phyloP scores from a whole-genome alignment of 257 asterid species.

The Rubia yunnanensis region DNA sequence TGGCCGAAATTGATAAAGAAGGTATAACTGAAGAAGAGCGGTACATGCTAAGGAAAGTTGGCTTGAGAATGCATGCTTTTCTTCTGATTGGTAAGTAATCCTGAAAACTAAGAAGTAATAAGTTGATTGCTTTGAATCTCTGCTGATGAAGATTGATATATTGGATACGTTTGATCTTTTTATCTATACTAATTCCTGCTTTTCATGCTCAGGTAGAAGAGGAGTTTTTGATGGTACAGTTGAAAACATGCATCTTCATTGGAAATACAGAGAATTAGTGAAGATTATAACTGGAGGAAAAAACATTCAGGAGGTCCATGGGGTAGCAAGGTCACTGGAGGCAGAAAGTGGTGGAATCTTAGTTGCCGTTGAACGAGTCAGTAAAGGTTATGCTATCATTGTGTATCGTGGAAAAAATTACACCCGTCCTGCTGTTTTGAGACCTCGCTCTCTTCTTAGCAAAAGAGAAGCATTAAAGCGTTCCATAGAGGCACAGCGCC shows the following conservation, averaged over 20 bases:
- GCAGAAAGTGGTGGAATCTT: constrained; percentile 96
- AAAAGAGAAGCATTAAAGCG: constrained; percentile 94
- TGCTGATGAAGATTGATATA: background rate
- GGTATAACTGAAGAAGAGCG: constrained; percentile 98
- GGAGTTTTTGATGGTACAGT: constrained; percentile 96
- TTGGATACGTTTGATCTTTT: background rate
- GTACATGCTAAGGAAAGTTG: constrained; percentile 87
- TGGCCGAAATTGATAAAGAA: constrained; percentile 68
- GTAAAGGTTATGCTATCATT: constrained; percentile 77
- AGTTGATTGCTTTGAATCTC: background rate
- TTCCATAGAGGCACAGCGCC: constrained; percentile 81
- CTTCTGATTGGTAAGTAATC: constrained; percentile 70
- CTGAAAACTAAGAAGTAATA: constrained; percentile 5
- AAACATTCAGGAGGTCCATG: constrained; percentile 62
- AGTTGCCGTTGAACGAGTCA: constrained; percentile 83
- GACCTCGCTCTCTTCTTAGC: constrained; percentile 84
- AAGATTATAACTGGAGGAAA: constrained; percentile 67
- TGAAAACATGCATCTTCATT: constrained; percentile 97
- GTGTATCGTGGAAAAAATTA: constrained; percentile 95
- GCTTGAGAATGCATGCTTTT: constrained; percentile 81
- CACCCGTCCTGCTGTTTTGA: constrained; percentile 76
- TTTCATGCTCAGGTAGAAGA: constrained; percentile 63
- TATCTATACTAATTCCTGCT: background rate
- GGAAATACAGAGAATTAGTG: constrained; percentile 97
- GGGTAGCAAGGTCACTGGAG: constrained; percentile 66